Evolutionary conservation across 768 basidiomycete species (phyloP), one percentile per base, ranked within the genome.

Genomic region (Hortiboletus campestris): DNA sequence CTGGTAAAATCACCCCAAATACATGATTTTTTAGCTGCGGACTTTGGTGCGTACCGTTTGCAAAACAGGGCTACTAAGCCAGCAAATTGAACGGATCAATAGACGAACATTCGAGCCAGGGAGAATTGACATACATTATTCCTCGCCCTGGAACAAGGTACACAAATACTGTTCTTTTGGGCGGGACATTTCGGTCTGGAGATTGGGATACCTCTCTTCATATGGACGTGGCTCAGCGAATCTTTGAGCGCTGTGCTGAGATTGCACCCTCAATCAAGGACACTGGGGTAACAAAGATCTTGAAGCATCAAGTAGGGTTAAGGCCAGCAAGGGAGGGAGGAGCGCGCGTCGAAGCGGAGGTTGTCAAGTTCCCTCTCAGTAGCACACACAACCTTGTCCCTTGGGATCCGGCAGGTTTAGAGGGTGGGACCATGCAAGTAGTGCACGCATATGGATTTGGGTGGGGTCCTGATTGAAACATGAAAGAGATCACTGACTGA

Each of bases 1-100:
- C 68, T 94, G 17, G 76, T 95, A 20, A 71, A 81, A 38, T 89
- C 90, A 3, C 86, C 89, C 0, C 79, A 80, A 73, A 74, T 91
- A 43, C 49, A 73, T 42, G 74, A 76, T 53, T 74, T 63, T 50
- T 35, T 75, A 29, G 45, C 49, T 61, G 62, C 55, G 28, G 43
- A 64, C 11, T 31, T 48, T 12, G 68, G 75, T 74, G 44, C 51
- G 71, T 57, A 42, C 11, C 25, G 4, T 35, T 42, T 19, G 36
- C 16, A 20, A 25, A 31, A 43, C 17, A 28, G 11, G 10, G 11
- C 8, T 9, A 11, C 20, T 5, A 10, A 34, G 13, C 17, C 29
- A n/a, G 17, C 22, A 31, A 25, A 39, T 20, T 46, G 20, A 61
- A 51, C 19, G 12, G 20, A 29, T 48, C 40, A 20, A 41, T 19